Evolutionary conservation across 106 monocot genomes (phyloP), one percentile per base, ranked within the genome.

Genomic region (Dioscorea dumetorum): DNA sequence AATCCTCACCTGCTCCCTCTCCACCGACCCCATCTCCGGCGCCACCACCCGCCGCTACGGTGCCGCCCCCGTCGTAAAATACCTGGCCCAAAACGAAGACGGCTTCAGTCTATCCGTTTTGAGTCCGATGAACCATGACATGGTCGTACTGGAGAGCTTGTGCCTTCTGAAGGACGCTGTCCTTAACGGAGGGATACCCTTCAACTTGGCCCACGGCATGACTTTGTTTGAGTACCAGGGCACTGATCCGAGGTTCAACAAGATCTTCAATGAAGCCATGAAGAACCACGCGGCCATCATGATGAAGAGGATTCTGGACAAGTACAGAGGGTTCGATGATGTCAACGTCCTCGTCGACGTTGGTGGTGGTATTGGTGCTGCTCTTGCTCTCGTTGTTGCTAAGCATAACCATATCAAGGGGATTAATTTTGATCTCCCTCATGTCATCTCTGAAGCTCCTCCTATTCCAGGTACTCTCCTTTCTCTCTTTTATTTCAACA

Each of bases 121-220:
- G 18, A n/a, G 22, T 5, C 77, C 87, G 50, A 66, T 84, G 76
- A 60, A 74, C 76, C 77, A 85, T 28, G 84, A 87, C 56, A 78
- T 74, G 62, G 62, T 88, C 60, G 67, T 71, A 58, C 85, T 91
- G 76, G 79, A 82, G 71, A 74, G 80, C 77, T 84, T 80, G 84
- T 59, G 70, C 49, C 63, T 73, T 31, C 51, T 79, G 22, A 80
- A 80, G 61, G 80, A 80, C 22, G 80, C 80, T 21, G 70, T 80
- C 9, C 24, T 74, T 22, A 61, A 75, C 13, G 80, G 80, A 2
- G 80, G 80, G 18, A 80, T 80, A 49, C 75, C 80, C 12, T 80
- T 80, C 70, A 80, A 80, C 53, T 71, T 57, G 70, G 80, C 80
- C 0, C 67, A 71, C 49, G 80, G 80, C 2, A 74, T 73, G 79